A percentile compares a stretch with the other conserved stretches of the same genome.
Conservation (phyloP, 805 yeast genomes). For the Hanseniaspora lindneri region DNA sequence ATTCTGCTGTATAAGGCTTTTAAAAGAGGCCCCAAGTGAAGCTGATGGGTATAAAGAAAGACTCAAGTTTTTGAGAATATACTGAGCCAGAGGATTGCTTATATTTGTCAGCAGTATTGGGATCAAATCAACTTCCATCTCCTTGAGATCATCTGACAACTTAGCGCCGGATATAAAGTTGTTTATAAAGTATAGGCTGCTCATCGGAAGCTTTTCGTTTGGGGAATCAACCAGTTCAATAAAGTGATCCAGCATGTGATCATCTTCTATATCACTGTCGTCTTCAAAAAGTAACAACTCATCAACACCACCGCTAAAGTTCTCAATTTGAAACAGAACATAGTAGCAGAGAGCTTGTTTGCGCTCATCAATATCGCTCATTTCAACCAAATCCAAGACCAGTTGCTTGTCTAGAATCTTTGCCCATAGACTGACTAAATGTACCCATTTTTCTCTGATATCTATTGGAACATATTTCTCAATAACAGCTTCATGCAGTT, state of each 20-base stretch:
- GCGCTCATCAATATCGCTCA: not conserved
- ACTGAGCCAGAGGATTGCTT: not conserved
- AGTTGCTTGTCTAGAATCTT: not conserved
- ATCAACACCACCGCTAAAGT: not conserved
- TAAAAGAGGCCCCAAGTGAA: not conserved
- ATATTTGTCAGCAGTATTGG: constrained; percentile 5
- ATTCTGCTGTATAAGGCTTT: not conserved
- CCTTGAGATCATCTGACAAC: not conserved
- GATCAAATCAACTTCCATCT: constrained; percentile 1
- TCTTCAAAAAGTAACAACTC: constrained; percentile 7
- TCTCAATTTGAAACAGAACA: constrained; percentile 1
- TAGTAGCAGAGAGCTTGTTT: constrained; percentile 1
- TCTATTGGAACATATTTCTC: not conserved
- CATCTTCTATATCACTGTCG: not conserved
- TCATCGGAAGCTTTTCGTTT: not conserved
- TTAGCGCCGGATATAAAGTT: not conserved
- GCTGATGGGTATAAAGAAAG: not conserved
- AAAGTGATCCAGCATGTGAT: not conserved
- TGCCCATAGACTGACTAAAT: not conserved
- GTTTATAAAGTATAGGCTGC: not conserved
- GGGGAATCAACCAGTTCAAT: not conserved
- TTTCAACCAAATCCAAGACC: not conserved
- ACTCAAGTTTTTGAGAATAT: not conserved
- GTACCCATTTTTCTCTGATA: constrained; percentile 4
- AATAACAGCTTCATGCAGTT: not conserved